Evolutionary conservation across 768 basidiomycete genomes (phyloP), one percentile per base, ranked within the genome.

Genomic region (Suillus luteus): DNA sequence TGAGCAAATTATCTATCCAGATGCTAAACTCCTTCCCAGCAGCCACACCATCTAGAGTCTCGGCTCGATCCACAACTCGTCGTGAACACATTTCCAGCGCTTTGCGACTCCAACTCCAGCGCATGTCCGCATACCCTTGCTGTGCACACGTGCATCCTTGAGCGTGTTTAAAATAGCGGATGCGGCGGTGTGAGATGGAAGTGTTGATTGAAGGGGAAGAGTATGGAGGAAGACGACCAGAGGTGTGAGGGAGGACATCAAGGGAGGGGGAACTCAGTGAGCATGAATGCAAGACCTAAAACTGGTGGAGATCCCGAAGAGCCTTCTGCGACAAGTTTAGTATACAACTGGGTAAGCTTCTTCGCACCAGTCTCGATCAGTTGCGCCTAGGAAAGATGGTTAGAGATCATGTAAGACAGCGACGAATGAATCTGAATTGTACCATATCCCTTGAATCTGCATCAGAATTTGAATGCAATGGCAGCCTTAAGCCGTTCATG

Each of bases 251-350:
- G 81, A 81, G 9, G 77, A 73, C 15, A 86, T 79, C 10, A 89
- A 72, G 5, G 80, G 77, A 0, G 82, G 75, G 87, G 84, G 71
- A 90, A 89, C 0, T 84, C 82, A 6, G 79, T 75, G 48, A 82
- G 79, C 31, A 80, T 76, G 58, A 85, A 84, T 35, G 88, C 84
- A 0, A 85, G 72, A 19, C 86, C 86, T 15, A 86, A 83, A 44
- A 82, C 79, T 0, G 86, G 87, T 6, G 88, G 86, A 19, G 83
- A 80, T 35, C 91, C 91, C 3, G 91, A 89, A 1, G 91, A 93
- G 31, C 86, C 90, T 76, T 93, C 91, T 2, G 93, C 92, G n/a
- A 93, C 90, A 38, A 91, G 81, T 69, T 91, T 92, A n/a, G 91
- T 95, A 71, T 90, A 94, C 14, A 93, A 75, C 68, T 92, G 91